These are phyloP conservation scores for Leccinum pachyderme DNA, from an alignment of 1,284 basidiomycete genomes.

Conservation along the genomic window DNA sequence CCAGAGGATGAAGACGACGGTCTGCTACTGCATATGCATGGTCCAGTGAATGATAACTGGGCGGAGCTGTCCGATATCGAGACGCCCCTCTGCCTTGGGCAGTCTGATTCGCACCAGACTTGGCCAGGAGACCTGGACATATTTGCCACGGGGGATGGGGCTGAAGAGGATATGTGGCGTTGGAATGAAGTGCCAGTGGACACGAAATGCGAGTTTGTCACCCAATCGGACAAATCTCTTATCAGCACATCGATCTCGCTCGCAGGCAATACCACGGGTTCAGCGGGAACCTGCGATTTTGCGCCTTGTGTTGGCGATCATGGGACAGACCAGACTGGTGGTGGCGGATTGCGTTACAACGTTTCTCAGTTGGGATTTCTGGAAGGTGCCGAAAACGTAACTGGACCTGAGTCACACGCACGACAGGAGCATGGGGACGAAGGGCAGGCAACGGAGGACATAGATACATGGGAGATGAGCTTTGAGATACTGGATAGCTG, in stretches of 20 bases:
- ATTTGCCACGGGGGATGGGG: conserved; percentile 15
- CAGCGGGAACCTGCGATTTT: background rate
- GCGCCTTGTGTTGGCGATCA: background rate
- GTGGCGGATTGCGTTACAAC: conserved; percentile 8
- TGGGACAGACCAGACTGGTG: conserved; percentile 7
- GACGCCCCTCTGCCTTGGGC: conserved; percentile 3
- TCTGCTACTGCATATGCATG: conserved; percentile 16
- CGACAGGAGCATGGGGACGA: conserved; percentile 11
- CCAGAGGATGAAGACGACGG: conserved; percentile 23
- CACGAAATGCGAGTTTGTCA: conserved; percentile 10
- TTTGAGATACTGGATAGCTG: conserved; percentile 14
- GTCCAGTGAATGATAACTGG: conserved; percentile 16
- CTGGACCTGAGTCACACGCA: conserved; percentile 7
- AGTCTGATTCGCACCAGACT: background rate
- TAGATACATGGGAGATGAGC: conserved; percentile 5
- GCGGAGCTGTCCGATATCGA: conserved; percentile 15
- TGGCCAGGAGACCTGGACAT: conserved; percentile 16
- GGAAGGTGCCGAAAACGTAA: conserved; percentile 22
- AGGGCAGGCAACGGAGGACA: conserved; percentile 18
- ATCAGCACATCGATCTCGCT: conserved; percentile 21
- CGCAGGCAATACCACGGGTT: conserved; percentile 5
- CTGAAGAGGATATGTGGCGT: conserved; percentile 16
- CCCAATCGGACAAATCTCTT: conserved; percentile 27
- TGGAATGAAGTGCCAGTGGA: conserved; percentile 4
- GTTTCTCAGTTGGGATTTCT: conserved; percentile 13